Conservation (phyloP, 108 stramenopile species). For the Nitzschia inconspicua region DNA sequence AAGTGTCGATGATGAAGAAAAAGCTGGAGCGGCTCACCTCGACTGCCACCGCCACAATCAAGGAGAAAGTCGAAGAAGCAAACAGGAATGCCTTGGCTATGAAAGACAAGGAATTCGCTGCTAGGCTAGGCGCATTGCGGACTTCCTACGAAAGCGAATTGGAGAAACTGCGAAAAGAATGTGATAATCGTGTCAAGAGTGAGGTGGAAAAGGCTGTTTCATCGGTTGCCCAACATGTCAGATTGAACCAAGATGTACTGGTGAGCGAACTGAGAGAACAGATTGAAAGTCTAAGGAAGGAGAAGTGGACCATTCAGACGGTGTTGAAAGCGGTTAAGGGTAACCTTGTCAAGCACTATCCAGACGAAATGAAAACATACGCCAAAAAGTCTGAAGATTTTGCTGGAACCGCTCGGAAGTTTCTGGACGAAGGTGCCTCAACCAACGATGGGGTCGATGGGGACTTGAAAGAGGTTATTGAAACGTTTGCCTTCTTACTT, state of each 20-base stretch:
- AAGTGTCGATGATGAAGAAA: slow-evolving; percentile 3
- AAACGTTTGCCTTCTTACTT: slow-evolving; percentile 16
- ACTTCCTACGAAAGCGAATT: slow-evolving; percentile 26
- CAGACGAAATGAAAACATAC: slow-evolving; percentile 9
- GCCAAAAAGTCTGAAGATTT: not conserved
- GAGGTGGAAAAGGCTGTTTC: slow-evolving; percentile 12
- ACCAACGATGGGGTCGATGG: not conserved
- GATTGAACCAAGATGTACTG: slow-evolving; percentile 5
- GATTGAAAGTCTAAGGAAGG: not conserved
- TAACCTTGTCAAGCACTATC: slow-evolving; percentile 7
- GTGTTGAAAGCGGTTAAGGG: slow-evolving; percentile 9
- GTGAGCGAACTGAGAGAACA: not conserved
- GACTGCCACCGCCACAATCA: not conserved
- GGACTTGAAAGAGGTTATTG: slow-evolving; percentile 16
- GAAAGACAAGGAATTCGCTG: slow-evolving; percentile 13
- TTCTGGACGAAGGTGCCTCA: not conserved
- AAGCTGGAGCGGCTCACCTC: slow-evolving; percentile 13
- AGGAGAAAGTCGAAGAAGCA: slow-evolving; percentile 6
- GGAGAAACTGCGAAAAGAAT: slow-evolving; percentile 9
- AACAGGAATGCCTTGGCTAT: not conserved
- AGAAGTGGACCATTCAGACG: slow-evolving; percentile 3
- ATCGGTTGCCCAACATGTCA: not conserved
- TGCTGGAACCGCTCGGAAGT: not conserved
- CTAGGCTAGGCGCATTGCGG: slow-evolving; percentile 7
- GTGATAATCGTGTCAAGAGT: not conserved